phyloP scores from a whole-genome alignment of 257 asterid genomes.

The Jacaranda mimosifolia region DNA sequence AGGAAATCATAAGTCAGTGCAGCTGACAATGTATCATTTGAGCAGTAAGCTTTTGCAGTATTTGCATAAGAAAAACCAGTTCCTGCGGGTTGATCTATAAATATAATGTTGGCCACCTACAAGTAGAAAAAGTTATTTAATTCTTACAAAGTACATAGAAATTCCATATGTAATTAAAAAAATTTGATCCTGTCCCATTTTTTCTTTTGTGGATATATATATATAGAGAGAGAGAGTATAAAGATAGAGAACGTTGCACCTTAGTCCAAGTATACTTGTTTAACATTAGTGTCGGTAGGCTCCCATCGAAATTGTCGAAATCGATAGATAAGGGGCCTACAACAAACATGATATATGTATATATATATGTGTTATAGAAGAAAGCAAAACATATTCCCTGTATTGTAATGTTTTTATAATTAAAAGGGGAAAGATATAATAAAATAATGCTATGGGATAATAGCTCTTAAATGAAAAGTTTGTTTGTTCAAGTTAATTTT shows the following conservation, averaged over 20 bases:
- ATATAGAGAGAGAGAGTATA: not conserved
- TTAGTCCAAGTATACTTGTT: conserved; percentile 36
- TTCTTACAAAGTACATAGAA: not conserved
- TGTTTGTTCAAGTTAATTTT: no score
- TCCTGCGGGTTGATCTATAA: conserved; percentile 41
- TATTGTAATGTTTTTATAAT: no score
- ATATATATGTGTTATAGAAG: no score
- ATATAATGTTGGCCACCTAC: conserved; percentile 39
- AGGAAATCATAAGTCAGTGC: conserved; percentile 29
- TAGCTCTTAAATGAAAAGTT: no score
- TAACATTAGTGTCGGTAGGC: not conserved
- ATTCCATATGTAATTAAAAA: not conserved
- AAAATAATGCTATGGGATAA: no score
- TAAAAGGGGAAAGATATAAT: no score
- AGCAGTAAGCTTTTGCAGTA: conserved; percentile 20
- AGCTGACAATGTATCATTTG: conserved; percentile 24
- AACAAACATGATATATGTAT: no score
- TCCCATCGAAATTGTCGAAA: not conserved
- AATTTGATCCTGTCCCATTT: no score
- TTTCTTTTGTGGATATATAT: no score
- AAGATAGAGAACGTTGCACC: conserved; percentile 1
- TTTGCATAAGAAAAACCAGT: conserved; percentile 40
- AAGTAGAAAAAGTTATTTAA: not conserved
- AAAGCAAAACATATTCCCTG: no score
- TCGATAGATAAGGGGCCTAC: conserved; percentile 37